A percentile compares a stretch with the other conserved stretches of the same genome.
Evolutionary conservation across 2,329 filamentous ascomycete genomes (phyloP).

Genomic region (Sporothrix curviconia): DNA sequence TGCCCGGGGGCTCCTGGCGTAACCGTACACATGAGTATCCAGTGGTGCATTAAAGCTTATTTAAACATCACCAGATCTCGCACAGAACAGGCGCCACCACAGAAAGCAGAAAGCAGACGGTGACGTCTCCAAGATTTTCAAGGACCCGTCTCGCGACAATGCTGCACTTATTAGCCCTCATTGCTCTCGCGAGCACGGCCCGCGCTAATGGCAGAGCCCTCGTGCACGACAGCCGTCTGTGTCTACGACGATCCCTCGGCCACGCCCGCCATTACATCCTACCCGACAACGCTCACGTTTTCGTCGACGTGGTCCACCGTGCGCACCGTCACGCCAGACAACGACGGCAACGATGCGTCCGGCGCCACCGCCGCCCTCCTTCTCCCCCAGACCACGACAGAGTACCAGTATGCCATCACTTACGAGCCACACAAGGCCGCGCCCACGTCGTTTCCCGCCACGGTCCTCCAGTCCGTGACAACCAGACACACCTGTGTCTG

Average conservation of each 20-base stretch:
- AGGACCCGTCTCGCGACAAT: background rate
- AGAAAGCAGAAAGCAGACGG: too few species aligned
- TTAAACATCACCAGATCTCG: too few species aligned
- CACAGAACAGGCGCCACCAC: too few species aligned
- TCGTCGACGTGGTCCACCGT: background rate
- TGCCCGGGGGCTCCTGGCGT: too few species aligned
- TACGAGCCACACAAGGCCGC: background rate
- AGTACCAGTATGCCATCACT: conserved; percentile 2
- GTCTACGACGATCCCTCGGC: background rate
- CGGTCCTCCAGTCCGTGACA: background rate
- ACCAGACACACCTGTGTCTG: background rate
- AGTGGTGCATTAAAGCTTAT: too few species aligned
- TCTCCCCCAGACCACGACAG: conserved; percentile 2
- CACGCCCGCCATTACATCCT: conserved; percentile 4
- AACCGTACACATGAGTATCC: too few species aligned
- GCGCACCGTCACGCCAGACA: background rate
- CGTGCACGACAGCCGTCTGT: conserved; percentile 6
- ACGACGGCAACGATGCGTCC: background rate
- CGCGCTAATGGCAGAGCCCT: conserved; percentile 3
- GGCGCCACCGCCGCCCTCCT: too few species aligned
- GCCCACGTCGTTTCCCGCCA: conserved; percentile 1
- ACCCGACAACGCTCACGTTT: conserved; percentile 10
- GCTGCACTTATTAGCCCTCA: background rate
- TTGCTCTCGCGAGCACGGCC: background rate
- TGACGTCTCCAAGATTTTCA: background rate